A percentile compares a stretch with the other conserved stretches of the same genome.
Conservation (phyloP, 768 basidiomycete genomes). For the Leccinum rimulosum region DNA sequence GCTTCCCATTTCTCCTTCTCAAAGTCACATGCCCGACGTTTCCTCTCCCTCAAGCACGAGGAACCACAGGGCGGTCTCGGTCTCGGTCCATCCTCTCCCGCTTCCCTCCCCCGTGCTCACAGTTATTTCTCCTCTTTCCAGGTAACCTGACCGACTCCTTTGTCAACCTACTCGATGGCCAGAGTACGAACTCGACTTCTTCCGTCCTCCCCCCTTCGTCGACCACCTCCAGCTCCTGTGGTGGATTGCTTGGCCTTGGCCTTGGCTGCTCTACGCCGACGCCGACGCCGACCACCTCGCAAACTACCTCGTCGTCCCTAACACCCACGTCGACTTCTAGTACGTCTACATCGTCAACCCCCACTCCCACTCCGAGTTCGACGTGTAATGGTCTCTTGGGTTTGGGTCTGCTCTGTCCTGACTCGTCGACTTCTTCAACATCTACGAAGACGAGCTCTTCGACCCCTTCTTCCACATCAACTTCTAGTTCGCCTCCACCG, state of each 20-base stretch:
- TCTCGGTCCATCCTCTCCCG: slow-evolving; percentile 8
- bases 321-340: background rate
- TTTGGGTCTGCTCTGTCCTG: background rate
- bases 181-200: slow-evolving; percentile 6
- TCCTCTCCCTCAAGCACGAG: slow-evolving; percentile 19
- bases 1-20: slow-evolving; percentile 40
- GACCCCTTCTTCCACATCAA: no score
- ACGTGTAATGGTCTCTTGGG: no score
- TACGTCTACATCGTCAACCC: no score
- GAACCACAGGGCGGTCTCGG: slow-evolving; percentile 16
- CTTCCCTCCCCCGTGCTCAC: background rate
- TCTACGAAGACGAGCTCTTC: background rate
- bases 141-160: slow-evolving; percentile 1
- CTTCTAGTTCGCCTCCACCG: background rate
- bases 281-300: background rate
- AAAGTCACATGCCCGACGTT: slow-evolving; percentile 35
- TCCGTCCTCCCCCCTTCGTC: slow-evolving; percentile 11
- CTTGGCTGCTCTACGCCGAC: slow-evolving; percentile 14
- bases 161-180: background rate
- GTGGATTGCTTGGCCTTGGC: slow-evolving; percentile 19
- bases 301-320: background rate
- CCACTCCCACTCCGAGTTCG: no score
- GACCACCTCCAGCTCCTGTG: slow-evolving; percentile 6
- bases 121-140: background rate
- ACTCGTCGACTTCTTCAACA: background rate